phyloP scores from a whole-genome alignment of 1,139 yeast species.

The Citeromyces hawaiiensis region DNA sequence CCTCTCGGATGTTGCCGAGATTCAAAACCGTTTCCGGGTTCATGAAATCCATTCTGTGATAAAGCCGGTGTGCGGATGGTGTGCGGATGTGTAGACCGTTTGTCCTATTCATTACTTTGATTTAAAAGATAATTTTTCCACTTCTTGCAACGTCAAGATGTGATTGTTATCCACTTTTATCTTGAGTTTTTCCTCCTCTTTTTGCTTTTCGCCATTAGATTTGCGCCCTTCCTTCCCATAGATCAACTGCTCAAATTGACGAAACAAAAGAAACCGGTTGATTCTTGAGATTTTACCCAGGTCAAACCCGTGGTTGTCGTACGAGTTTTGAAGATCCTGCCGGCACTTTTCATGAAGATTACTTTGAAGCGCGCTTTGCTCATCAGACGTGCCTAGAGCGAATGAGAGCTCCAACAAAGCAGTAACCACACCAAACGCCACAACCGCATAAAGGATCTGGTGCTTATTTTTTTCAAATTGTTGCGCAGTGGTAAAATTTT shows the following conservation, averaged over 20 bases:
- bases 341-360: constrained; percentile 30
- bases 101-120: too few relatives aligned
- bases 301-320: constrained; percentile 40
- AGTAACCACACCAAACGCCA: constrained; percentile 28
- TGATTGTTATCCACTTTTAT: neutral
- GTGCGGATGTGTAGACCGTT: too few relatives aligned
- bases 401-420: constrained; percentile 17
- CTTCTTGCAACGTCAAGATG: too few relatives aligned
- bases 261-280: constrained; percentile 44
- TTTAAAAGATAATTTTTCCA: too few relatives aligned
- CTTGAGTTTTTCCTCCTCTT: neutral
- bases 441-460: constrained; percentile 28
- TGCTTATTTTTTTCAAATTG: constrained; percentile 30
- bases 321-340: constrained; percentile 32
- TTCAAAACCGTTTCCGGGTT: constrained; percentile 76
- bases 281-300: constrained; percentile 35
- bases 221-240: neutral
- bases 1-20: constrained; percentile 69
- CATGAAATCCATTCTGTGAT: constrained; percentile 60
- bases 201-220: neutral
- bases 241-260: constrained; percentile 24
- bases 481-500: constrained; percentile 10
- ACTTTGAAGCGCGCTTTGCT: constrained; percentile 12
- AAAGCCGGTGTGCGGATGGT: too few relatives aligned
- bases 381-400: constrained; percentile 20